Evolutionary conservation across 2,329 filamentous ascomycete species (phyloP).

Genomic region (Microdochium nivale): DNA sequence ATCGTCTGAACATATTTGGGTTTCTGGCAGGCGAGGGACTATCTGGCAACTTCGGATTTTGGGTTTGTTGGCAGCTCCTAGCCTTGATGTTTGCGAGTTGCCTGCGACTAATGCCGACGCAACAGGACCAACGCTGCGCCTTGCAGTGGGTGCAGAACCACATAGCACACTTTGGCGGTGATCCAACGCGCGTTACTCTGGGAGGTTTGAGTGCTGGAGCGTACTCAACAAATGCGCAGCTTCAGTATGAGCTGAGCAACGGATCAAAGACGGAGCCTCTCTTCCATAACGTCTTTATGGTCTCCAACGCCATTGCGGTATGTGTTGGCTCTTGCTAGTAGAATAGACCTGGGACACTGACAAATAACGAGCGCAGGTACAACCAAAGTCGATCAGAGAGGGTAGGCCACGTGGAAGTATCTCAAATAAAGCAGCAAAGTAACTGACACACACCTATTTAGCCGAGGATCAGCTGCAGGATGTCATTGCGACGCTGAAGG

Average conservation of each 20-base stretch:
- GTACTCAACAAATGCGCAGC: neutral
- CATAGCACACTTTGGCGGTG: neutral
- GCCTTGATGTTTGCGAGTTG: neutral
- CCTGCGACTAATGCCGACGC: neutral
- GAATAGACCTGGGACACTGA: no score
- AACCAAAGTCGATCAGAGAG: neutral
- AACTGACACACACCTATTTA: neutral
- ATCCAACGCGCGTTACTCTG: neutral
- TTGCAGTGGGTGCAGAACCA: neutral
- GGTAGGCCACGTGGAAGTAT: neutral
- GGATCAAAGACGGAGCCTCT: neutral
- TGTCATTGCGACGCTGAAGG: neutral
- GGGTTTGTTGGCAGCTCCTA: neutral
- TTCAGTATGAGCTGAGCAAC: neutral
- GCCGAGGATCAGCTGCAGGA: neutral
- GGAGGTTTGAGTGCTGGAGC: neutral
- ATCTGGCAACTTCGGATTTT: neutral
- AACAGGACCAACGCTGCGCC: neutral
- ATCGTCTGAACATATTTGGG: neutral
- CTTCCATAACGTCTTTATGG: neutral
- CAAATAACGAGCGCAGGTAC: no score
- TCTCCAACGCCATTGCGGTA: neutral
- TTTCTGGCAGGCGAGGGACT: neutral
- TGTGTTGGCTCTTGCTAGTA: no score
- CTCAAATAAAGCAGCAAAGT: neutral